These are phyloP conservation scores for Comarum palustre DNA, from an alignment of 306 rosid genomes.

Conservation along the genomic window DNA sequence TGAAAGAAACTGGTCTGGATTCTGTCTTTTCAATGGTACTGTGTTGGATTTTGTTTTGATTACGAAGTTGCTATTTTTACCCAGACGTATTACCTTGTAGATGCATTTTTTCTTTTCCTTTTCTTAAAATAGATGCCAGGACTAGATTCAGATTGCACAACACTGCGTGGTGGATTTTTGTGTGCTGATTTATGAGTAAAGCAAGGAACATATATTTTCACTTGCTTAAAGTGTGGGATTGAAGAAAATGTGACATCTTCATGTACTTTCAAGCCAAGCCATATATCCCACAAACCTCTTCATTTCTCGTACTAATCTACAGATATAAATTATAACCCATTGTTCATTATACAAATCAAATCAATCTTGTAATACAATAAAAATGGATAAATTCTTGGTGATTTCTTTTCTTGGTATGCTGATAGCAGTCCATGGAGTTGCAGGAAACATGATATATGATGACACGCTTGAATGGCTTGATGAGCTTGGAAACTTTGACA, in stretches of 20 bases:
- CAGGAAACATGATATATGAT: slow-evolving; percentile 44
- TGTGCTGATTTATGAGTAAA: slow-evolving; percentile 80
- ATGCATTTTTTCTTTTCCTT: neutral
- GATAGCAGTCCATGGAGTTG: slow-evolving; percentile 54
- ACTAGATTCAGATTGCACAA: slow-evolving; percentile 20
- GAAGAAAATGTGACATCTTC: slow-evolving; percentile 68
- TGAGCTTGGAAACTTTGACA: slow-evolving; percentile 50
- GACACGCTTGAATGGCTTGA: slow-evolving; percentile 39
- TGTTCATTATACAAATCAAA: slow-evolving; percentile 66
- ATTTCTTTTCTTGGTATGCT: slow-evolving; percentile 50
- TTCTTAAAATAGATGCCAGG: slow-evolving; percentile 30
- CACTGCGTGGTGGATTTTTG: slow-evolving; percentile 46
- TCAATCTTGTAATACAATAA: slow-evolving; percentile 38
- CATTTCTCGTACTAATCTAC: slow-evolving; percentile 54
- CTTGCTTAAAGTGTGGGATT: slow-evolving; percentile 96
- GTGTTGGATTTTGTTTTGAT: neutral
- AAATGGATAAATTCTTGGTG: slow-evolving; percentile 60
- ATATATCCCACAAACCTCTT: slow-evolving; percentile 56
- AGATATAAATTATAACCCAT: slow-evolving; percentile 65
- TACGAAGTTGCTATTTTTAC: neutral
- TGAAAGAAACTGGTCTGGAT: neutral
- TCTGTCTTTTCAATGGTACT: neutral
- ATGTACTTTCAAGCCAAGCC: slow-evolving; percentile 99
- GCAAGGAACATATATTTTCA: slow-evolving; percentile 62
- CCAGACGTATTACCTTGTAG: slow-evolving; percentile 2